phyloP scores from a whole-genome alignment of 2,329 filamentous ascomycete species.

The Calonectria crousiana region DNA sequence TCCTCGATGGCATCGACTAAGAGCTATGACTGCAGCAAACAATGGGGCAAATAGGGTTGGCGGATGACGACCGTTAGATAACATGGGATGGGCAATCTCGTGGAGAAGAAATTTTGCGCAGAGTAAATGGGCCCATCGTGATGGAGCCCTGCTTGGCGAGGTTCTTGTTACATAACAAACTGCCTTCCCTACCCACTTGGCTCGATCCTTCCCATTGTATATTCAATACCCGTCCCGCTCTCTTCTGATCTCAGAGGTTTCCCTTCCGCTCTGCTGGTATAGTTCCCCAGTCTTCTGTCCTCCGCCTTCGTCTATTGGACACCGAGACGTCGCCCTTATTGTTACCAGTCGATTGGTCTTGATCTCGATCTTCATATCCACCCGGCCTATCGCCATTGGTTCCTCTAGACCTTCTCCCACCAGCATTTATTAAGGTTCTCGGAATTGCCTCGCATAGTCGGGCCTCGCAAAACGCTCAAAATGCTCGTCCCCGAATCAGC shows the following conservation, averaged over 20 bases:
- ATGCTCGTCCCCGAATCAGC: constrained; percentile 40
- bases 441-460: background rate
- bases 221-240: constrained; percentile 8
- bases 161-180: constrained; percentile 45
- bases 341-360: background rate
- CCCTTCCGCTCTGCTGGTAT: constrained; percentile 10
- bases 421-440: background rate
- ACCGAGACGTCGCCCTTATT: background rate
- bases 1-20: constrained; percentile 9
- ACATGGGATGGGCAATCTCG: constrained; percentile 20
- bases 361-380: background rate
- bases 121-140: constrained; percentile 39
- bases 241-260: background rate
- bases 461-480: background rate
- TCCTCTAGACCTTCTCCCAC: background rate
- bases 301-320: background rate
- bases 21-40: constrained; percentile 12
- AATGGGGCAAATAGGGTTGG: constrained; percentile 6
- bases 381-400: background rate
- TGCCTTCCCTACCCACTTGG: constrained; percentile 41
- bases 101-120: constrained; percentile 39
- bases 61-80: background rate
- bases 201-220: constrained; percentile 4
- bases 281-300: background rate
- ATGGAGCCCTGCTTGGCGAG: constrained; percentile 30